A percentile compares a stretch with the other conserved stretches of the same genome.
These are phyloP conservation scores for Penicillium egyptiacum DNA, from an alignment of 495 filamentous ascomycete genomes.

Conservation along the genomic window DNA sequence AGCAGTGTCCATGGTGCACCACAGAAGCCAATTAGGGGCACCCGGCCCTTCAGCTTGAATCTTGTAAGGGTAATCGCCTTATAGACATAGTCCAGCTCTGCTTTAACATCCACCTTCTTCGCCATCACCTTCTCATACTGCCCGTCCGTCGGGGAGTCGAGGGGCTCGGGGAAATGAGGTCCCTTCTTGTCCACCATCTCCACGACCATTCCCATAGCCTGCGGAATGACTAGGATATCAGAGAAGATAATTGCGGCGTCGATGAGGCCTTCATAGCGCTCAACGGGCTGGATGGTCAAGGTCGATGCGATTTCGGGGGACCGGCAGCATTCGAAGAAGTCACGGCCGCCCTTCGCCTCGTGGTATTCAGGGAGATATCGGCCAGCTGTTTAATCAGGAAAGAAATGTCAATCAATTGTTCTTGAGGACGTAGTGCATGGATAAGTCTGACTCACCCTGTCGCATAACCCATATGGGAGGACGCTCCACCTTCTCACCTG, in stretches of 20 bases:
- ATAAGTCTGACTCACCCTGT: slow-evolving; percentile 64
- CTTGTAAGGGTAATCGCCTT: slow-evolving; percentile 90
- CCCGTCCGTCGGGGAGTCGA: slow-evolving; percentile 71
- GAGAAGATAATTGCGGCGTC: slow-evolving; percentile 99
- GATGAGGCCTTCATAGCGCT: slow-evolving; percentile 83
- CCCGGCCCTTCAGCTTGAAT: slow-evolving; percentile 80
- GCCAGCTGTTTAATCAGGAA: slow-evolving; percentile 60
- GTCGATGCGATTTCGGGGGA: slow-evolving; percentile 87
- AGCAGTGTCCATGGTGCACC: slow-evolving; percentile 95
- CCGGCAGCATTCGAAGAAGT: slow-evolving; percentile 98
- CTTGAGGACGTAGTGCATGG: neutral
- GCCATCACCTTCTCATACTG: slow-evolving; percentile 77
- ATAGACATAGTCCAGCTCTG: slow-evolving; percentile 89
- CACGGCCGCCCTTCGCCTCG: slow-evolving; percentile 78
- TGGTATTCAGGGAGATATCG: slow-evolving; percentile 98
- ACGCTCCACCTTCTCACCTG: slow-evolving; percentile 86
- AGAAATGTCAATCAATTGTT: slow-evolving; percentile 11
- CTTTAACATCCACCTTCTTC: slow-evolving; percentile 76
- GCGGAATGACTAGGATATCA: slow-evolving; percentile 95
- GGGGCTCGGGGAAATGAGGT: slow-evolving; percentile 85
- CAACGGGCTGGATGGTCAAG: slow-evolving; percentile 89
- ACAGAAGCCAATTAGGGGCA: slow-evolving; percentile 96
- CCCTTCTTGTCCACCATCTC: slow-evolving; percentile 97
- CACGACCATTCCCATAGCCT: slow-evolving; percentile 95
- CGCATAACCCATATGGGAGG: slow-evolving; percentile 99